Base-by-base conservation (phyloP, 768 basidiomycete species). In the Lanmaoa rubissima region DNA sequence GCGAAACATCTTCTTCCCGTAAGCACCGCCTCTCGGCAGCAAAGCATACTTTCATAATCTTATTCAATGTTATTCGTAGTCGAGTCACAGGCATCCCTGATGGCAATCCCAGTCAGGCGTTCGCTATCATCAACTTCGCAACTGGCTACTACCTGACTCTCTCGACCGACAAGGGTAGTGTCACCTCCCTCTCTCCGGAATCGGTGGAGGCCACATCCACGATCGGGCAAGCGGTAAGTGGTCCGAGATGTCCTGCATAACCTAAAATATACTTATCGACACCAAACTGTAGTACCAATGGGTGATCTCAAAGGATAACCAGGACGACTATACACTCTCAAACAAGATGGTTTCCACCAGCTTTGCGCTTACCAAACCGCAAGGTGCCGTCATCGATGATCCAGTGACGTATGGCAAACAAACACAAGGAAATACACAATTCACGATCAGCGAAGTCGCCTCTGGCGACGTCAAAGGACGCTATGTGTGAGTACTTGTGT, bases 91-190 rank as follows among this genome's bases (percentile, higher is more conserved):
- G 54, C 17, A 12, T 2, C 11, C 46, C 31, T 1, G 10, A 14
- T 17, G 46, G 53, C 11, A 16, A 43, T 39, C 9, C 53, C 24
- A 39, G 10, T 1, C 21, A 34, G 24, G 31, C 51, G 9, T 39
- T 46, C 13, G 59, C 51, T 1, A 53, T 61, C 40, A 47, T 61
- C 48, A 50, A 61, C 36, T 38, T 61, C n/a, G 54, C 34, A 8
- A 47, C 48, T 28, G 53, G 60, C 7, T 56, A 49, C 47, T 61
- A 56, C 39, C 21, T 61, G 26, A 49, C 50, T 3, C 58, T 61
- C 11, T 60, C 60, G 26, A 34, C 6, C 21, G 16, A 55, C 21
- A 46, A 45, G 17, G 0, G 5, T 7, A 34, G 3, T 0, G 56
- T 53, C 24, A 7, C 38, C 1, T 17, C 51, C 3, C 12, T 11